Evolutionary conservation across 1,284 basidiomycete genomes (phyloP), one percentile per base, ranked within the genome.

Genomic region (Ceratobasidium sp.): DNA sequence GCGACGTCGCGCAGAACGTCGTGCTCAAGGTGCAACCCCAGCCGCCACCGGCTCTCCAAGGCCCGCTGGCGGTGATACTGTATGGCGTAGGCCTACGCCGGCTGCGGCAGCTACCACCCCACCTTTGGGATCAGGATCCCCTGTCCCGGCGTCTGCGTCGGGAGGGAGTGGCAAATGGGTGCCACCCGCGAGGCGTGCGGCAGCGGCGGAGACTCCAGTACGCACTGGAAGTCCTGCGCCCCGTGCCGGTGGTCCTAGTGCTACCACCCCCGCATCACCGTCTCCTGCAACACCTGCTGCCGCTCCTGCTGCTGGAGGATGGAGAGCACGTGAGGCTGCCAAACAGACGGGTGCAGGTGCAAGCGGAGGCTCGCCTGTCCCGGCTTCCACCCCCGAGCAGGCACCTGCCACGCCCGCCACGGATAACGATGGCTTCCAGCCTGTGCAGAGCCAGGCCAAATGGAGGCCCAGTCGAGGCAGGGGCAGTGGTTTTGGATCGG

Each of bases 341-440:
- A 89, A 84, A 79, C 81, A 80, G 36, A 11, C 6, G 36, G 81
- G 82, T 59, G 82, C 78, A 22, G 80, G 71, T 29, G 80, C 77
- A 15, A 77, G 77, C 27, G 79, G 76, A 33, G 78, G 79, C 33
- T 76, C 77, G 17, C 56, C 72, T 31, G 72, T 60, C 24, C 75
- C 76, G n/a, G 9, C 74, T 14, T 29, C 60, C 17, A 50, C 74
- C 24, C 59, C 60, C 19, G 51, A 73, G 27, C 74, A 73, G 41
- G 51, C 54, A 51, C 67, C 82, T 5, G 80, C 83, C 22, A 77
- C 82, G 0, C 75, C 84, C 27, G 78, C 81, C 4, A 84, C 83
- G 76, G 90, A 91, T 48, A 85, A 88, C 9, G 92, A 93, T 77
- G 92, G 92, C 1, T 93, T 93, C 87, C 88, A 90, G 80, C 86